phyloP scores from a whole-genome alignment of 345 rosid genomes.

The Populus tremula region DNA sequence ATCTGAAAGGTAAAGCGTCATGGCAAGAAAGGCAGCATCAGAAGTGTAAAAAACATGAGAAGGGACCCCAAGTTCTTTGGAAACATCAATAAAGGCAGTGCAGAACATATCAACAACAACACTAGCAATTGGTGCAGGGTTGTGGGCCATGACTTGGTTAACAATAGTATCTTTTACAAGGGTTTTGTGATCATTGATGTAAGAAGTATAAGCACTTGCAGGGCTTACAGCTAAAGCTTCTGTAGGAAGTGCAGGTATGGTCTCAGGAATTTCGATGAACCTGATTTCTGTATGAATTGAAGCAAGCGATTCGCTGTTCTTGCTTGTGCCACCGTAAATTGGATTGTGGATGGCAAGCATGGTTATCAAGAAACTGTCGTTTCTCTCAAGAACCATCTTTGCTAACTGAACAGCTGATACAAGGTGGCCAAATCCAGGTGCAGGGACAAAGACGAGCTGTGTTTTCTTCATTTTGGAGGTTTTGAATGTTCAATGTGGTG shows the following conservation, averaged over 20 bases:
- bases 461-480: not conserved
- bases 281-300: not conserved
- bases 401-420: slow-evolving; percentile 3
- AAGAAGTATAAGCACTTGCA: not conserved
- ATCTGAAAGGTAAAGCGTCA: slow-evolving; percentile 13
- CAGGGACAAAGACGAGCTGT: slow-evolving; percentile 8
- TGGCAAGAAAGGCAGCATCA: slow-evolving; percentile 36
- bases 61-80: slow-evolving; percentile 42
- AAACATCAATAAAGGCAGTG: slow-evolving; percentile 45
- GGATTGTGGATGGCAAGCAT: not conserved
- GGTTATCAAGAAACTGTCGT: slow-evolving; percentile 1
- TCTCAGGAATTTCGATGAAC: slow-evolving; percentile 2
- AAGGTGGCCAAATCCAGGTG: slow-evolving; percentile 15
- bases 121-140: slow-evolving; percentile 39
- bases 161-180: not conserved
- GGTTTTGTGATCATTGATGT: slow-evolving; percentile 3
- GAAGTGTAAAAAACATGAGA: slow-evolving; percentile 47
- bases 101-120: slow-evolving; percentile 57
- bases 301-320: not conserved
- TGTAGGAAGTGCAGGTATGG: not conserved
- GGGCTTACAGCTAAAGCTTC: not conserved
- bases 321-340: not conserved
- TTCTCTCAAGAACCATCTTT: not conserved
- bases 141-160: not conserved
- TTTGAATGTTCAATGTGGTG: not conserved